Conservation (phyloP, 495 filamentous ascomycete species). For the Apiosordaria backusii region DNA sequence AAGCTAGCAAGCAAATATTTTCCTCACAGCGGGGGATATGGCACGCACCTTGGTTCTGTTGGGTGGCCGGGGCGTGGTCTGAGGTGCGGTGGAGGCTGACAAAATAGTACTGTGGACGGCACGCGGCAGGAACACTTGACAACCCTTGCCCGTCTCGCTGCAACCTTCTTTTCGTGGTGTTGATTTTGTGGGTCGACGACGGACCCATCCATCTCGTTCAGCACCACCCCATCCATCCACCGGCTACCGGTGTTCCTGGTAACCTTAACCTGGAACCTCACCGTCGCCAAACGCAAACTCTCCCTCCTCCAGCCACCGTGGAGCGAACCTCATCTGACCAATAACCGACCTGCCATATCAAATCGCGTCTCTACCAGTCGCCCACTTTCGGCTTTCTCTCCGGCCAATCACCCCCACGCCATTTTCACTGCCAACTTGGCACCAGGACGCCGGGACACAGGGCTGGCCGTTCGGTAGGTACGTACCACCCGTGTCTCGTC, state of each 20-base stretch:
- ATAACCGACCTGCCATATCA: conserved; percentile 19
- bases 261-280: neutral
- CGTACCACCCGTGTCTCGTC: neutral
- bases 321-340: conserved; percentile 14
- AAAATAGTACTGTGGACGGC: neutral
- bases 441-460: neutral
- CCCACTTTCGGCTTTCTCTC: neutral
- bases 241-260: neutral
- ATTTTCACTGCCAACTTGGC: conserved; percentile 12
- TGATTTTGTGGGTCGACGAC: neutral
- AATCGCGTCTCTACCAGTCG: conserved; percentile 23
- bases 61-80: neutral
- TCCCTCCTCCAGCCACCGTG: neutral
- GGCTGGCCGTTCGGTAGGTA: neutral
- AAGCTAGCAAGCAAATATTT: neutral
- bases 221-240: neutral
- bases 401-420: conserved; percentile 21
- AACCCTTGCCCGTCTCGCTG: neutral
- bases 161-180: neutral
- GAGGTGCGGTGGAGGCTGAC: neutral
- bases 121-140: neutral
- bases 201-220: neutral
- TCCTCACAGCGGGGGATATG: neutral
- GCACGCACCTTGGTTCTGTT: neutral
- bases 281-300: neutral